A percentile compares a stretch with the other conserved stretches of the same genome.
Evolutionary conservation across 306 rosid species (phyloP).

Genomic region (Corylus avellana): DNA sequence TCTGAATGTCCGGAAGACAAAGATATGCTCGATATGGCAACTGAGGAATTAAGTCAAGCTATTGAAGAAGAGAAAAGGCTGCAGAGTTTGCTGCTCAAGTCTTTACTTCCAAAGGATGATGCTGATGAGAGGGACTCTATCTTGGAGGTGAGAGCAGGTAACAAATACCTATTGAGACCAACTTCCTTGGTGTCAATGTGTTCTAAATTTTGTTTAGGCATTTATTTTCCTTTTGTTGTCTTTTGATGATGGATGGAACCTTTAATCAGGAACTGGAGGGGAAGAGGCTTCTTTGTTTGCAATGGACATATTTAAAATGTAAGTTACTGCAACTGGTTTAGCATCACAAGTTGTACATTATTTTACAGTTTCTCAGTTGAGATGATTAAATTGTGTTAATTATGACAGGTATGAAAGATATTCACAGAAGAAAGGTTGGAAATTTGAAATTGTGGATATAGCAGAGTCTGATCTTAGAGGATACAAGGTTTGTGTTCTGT

Average conservation of each 20-base stretch:
- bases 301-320: conserved; percentile 90
- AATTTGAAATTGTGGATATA: conserved; percentile 73
- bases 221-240: conserved; percentile 4
- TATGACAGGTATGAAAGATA: conserved; percentile 74
- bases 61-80: conserved; percentile 58
- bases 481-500: conserved; percentile 58
- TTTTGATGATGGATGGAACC: neutral
- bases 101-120: conserved; percentile 88
- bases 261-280: conserved; percentile 75
- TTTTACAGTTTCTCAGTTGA: conserved; percentile 25
- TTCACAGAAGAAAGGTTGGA: conserved; percentile 81
- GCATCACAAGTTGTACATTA: conserved; percentile 12
- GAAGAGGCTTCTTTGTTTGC: conserved; percentile 97
- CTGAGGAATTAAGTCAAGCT: conserved; percentile 64
- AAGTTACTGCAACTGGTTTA: conserved; percentile 28
- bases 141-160: conserved; percentile 98
- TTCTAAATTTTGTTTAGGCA: neutral
- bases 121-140: conserved; percentile 96
- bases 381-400: conserved; percentile 12
- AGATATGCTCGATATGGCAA: conserved; percentile 83
- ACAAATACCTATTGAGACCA: conserved; percentile 7
- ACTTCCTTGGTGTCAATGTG: conserved; percentile 3
- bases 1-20: conserved; percentile 72
- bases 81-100: conserved; percentile 62
- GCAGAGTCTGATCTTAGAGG: conserved; percentile 83